Conservation (phyloP, 2,329 filamentous ascomycete genomes). For the Alternaria triticina region DNA sequence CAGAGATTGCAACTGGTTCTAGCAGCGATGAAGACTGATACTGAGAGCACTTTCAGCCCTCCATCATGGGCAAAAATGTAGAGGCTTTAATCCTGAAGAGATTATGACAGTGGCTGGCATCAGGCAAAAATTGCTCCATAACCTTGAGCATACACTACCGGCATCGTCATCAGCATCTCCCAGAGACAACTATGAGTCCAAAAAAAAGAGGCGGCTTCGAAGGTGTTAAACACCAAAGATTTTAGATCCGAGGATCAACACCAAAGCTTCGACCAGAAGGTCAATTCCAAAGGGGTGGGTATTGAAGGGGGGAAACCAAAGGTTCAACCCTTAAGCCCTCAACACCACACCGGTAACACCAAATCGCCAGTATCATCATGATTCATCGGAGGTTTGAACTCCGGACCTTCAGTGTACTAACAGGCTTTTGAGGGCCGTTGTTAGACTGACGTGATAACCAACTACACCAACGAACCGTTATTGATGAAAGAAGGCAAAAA, state of each 20-base stretch:
- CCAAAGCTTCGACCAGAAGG: background rate
- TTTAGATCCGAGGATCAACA: background rate
- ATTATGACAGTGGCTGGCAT: background rate
- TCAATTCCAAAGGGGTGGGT: background rate
- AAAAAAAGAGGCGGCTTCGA: background rate
- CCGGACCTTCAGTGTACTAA: constrained; percentile 20
- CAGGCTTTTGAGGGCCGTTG: constrained; percentile 22
- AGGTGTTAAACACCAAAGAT: background rate
- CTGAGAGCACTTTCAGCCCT: background rate
- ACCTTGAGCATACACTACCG: background rate
- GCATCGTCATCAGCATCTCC: background rate
- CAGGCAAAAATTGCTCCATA: background rate
- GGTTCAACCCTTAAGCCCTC: background rate
- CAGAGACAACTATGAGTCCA: too few species aligned
- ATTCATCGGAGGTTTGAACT: constrained; percentile 20
- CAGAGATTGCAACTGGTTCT: background rate
- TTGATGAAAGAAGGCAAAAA: background rate
- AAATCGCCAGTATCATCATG: background rate
- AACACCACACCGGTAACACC: background rate
- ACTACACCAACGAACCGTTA: constrained; percentile 51
- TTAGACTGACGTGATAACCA: constrained; percentile 58
- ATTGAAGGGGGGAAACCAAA: background rate
- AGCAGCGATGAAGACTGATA: background rate
- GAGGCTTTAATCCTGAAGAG: background rate
- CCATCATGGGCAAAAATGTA: background rate